phyloP scores from a whole-genome alignment of 306 rosid species.

The Rubus idaeus region DNA sequence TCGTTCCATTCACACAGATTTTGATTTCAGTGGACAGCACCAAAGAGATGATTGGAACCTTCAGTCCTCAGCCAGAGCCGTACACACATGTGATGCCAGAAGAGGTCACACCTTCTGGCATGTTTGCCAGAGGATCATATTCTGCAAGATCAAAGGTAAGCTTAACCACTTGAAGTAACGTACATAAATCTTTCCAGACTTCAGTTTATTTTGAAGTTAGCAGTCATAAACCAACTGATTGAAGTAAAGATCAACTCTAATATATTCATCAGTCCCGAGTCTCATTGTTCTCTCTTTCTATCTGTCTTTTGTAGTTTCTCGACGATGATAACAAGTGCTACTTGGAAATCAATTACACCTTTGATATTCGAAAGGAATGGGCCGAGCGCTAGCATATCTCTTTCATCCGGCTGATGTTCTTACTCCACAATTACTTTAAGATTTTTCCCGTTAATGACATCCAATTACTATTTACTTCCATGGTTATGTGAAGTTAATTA shows the following conservation, averaged over 20 bases:
- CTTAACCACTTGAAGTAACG: neutral
- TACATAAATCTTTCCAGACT: neutral
- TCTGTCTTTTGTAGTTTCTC: constrained; percentile 38
- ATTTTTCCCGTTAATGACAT: constrained; percentile 9
- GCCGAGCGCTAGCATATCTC: constrained; percentile 20
- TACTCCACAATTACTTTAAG: constrained; percentile 17
- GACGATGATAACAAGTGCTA: constrained; percentile 57
- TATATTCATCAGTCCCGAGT: neutral
- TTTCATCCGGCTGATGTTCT: constrained; percentile 26
- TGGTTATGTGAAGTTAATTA: constrained; percentile 30
- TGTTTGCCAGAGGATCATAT: constrained; percentile 54
- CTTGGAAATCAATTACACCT: constrained; percentile 55
- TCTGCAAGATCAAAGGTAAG: constrained; percentile 50
- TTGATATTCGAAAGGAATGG: constrained; percentile 52
- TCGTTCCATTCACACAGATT: neutral
- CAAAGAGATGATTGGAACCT: constrained; percentile 57
- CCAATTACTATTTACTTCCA: constrained; percentile 19
- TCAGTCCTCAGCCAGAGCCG: constrained; percentile 53
- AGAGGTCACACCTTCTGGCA: constrained; percentile 52
- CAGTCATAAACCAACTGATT: neutral
- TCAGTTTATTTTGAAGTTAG: neutral
- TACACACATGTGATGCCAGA: constrained; percentile 54
- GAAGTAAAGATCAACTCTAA: neutral
- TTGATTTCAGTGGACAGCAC: constrained; percentile 42
- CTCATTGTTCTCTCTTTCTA: constrained; percentile 5